phyloP scores from a whole-genome alignment of 179 eudicot species.

The Silene coronaria region DNA sequence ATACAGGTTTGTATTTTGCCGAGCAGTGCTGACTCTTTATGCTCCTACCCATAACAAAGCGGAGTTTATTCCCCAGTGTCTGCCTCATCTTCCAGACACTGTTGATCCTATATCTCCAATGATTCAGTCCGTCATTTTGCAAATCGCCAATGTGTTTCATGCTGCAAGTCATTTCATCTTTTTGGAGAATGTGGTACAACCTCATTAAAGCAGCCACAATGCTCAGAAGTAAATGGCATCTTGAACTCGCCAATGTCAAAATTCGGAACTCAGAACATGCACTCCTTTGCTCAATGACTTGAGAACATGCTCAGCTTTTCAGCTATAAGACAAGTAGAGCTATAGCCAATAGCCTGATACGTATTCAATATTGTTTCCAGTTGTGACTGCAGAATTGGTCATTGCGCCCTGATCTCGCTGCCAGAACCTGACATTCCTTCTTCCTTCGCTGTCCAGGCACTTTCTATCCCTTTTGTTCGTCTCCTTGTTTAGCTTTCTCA shows the following conservation, averaged over 20 bases:
- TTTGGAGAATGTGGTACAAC: conserved; percentile 22
- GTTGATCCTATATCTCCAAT: conserved; percentile 44
- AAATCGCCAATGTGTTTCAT: conserved; percentile 52
- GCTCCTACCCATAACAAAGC: conserved; percentile 46
- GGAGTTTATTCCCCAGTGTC: conserved; percentile 63
- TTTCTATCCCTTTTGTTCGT: background rate
- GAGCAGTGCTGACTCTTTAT: conserved; percentile 58
- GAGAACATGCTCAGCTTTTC: too few species aligned
- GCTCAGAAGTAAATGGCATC: background rate
- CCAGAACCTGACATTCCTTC: background rate
- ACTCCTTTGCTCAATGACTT: background rate
- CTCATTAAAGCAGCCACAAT: conserved; percentile 20
- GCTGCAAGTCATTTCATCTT: conserved; percentile 43
- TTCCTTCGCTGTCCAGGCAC: conserved; percentile 10
- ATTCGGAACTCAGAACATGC: background rate
- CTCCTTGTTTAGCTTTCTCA: background rate
- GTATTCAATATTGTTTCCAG: background rate
- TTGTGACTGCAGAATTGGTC: background rate
- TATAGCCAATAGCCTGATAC: background rate
- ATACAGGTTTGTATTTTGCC: conserved; percentile 71
- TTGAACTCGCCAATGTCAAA: background rate
- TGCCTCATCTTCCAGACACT: conserved; percentile 67
- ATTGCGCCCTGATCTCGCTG: background rate
- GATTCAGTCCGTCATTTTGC: conserved; percentile 41
- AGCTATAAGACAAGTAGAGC: background rate